A percentile compares a stretch with the other conserved stretches of the same genome.
These are phyloP conservation scores for Fusarium sp. DNA, from an alignment of 2,329 filamentous ascomycete genomes.

Conservation along the genomic window DNA sequence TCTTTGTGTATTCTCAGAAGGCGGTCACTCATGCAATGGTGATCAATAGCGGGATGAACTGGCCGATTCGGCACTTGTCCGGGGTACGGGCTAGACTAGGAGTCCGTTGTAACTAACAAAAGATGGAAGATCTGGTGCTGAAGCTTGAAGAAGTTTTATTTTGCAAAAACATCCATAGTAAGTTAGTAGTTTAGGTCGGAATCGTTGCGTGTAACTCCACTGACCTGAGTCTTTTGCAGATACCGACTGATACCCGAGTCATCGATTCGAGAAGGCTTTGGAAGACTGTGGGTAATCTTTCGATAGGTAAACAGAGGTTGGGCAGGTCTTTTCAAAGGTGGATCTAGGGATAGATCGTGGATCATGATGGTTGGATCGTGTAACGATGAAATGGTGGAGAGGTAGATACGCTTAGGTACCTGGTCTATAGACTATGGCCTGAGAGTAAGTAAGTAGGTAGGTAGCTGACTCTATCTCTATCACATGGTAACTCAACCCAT, in stretches of 20 bases:
- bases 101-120: slow-evolving; percentile 1
- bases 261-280: slow-evolving; percentile 1
- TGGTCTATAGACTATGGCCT: slow-evolving; percentile 7
- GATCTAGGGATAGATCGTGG: slow-evolving; percentile 36
- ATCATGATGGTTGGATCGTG: slow-evolving; percentile 37
- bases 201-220: slow-evolving; percentile 10
- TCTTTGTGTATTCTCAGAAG: slow-evolving; percentile 12
- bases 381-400: slow-evolving; percentile 20
- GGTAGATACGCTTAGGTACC: neutral
- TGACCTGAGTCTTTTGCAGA: slow-evolving; percentile 3
- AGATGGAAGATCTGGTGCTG: slow-evolving; percentile 9
- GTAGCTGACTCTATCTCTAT: neutral
- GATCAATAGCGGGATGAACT: slow-evolving; percentile 7
- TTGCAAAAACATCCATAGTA: neutral
- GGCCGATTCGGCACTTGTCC: slow-evolving; percentile 26
- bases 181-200: slow-evolving; percentile 7
- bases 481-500: neutral
- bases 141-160: neutral
- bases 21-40: slow-evolving; percentile 34
- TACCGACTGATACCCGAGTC: slow-evolving; percentile 17
- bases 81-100: slow-evolving; percentile 20
- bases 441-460: neutral
- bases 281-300: slow-evolving; percentile 30
- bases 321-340: slow-evolving; percentile 22
- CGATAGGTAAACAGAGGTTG: slow-evolving; percentile 23